These are phyloP conservation scores for Yamadazyma trypodendri DNA, from an alignment of 1,139 yeast genomes.

Conservation along the genomic window DNA sequence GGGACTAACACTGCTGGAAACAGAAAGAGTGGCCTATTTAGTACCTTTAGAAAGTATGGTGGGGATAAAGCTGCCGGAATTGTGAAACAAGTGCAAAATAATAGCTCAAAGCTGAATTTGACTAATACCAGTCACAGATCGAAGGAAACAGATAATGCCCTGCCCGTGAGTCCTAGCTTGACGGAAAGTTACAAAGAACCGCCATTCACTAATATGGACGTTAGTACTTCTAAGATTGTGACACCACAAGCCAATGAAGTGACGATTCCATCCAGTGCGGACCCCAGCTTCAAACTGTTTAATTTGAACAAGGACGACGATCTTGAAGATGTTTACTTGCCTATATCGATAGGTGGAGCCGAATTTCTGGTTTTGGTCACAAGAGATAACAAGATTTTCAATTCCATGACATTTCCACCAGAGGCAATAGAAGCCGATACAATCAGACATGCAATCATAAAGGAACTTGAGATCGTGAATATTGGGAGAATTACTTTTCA, in stretches of 20 bases:
- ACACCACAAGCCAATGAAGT: slow-evolving; percentile 10
- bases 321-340: slow-evolving; percentile 31
- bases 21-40: slow-evolving; percentile 39
- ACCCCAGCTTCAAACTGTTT: slow-evolving; percentile 10
- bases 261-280: slow-evolving; percentile 6
- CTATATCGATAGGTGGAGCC: slow-evolving; percentile 17
- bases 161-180: slow-evolving; percentile 22
- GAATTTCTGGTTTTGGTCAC: slow-evolving; percentile 51
- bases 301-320: slow-evolving; percentile 7
- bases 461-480: slow-evolving; percentile 40
- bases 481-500: slow-evolving; percentile 50
- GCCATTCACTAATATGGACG: slow-evolving; percentile 16
- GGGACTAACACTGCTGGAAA: slow-evolving; percentile 6
- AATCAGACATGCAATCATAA: slow-evolving; percentile 36
- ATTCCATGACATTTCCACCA: slow-evolving; percentile 38
- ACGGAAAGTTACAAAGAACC: slow-evolving; percentile 13
- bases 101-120: slow-evolving; percentile 4
- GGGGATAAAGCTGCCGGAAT: slow-evolving; percentile 41
- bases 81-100: slow-evolving; percentile 17
- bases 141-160: slow-evolving; percentile 13
- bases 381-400: slow-evolving; percentile 54
- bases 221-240: slow-evolving; percentile 9
- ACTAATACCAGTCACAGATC: slow-evolving; percentile 10
- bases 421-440: slow-evolving; percentile 15
- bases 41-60: slow-evolving; percentile 43